Evolutionary conservation across 805 yeast species (phyloP).

Genomic region (Metschnikowia gruessii): DNA sequence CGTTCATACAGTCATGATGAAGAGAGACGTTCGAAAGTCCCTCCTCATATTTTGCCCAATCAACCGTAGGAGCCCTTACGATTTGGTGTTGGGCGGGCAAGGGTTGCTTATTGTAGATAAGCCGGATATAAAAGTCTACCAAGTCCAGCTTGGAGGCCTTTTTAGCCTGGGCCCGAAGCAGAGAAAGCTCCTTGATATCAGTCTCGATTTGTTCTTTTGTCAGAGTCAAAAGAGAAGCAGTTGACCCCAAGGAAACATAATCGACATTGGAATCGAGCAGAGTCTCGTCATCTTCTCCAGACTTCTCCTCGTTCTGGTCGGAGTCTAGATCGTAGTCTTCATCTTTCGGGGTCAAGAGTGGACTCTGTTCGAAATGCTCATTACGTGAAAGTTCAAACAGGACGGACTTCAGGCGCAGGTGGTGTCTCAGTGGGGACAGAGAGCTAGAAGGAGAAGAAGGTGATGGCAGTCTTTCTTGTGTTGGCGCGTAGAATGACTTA

Average conservation of each 20-base stretch:
- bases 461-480: conserved; percentile 27
- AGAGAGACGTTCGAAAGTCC: conserved; percentile 25
- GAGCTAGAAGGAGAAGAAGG: conserved; percentile 26
- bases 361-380: conserved; percentile 29
- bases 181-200: conserved; percentile 33
- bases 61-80: conserved; percentile 33
- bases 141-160: conserved; percentile 26
- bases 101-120: conserved; percentile 31
- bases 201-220: conserved; percentile 25
- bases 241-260: conserved; percentile 34
- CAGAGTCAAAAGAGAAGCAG: conserved; percentile 28
- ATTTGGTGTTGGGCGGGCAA: conserved; percentile 36
- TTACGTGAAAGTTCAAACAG: conserved; percentile 27
- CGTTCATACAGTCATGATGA: conserved; percentile 18
- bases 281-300: background rate
- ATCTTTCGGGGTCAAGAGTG: conserved; percentile 42
- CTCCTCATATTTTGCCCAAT: conserved; percentile 39
- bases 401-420: conserved; percentile 26
- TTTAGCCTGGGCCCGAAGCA: conserved; percentile 18
- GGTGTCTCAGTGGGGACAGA: conserved; percentile 21
- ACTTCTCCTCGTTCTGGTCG: conserved; percentile 11
- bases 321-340: conserved; percentile 36
- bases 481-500: conserved; percentile 16
- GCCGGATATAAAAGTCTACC: conserved; percentile 32
- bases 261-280: conserved; percentile 32